Percentiles rank a stretch among this genome's conserved stretches.
These are phyloP conservation scores for Syzygium malaccense DNA, from an alignment of 441 rosid genomes.

Conservation along the genomic window DNA sequence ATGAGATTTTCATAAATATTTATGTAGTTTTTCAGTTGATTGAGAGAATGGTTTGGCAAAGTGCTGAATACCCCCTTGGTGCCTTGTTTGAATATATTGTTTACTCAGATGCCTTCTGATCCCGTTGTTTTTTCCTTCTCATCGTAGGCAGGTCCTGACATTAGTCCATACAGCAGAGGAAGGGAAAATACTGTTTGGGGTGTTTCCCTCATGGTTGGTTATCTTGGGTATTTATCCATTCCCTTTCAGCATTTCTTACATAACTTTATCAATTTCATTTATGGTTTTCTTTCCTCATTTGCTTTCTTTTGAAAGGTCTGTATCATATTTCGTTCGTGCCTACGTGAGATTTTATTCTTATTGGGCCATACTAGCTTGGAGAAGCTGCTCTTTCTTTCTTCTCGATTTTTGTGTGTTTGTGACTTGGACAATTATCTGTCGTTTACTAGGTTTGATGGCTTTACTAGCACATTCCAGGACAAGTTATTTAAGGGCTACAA, in stretches of 20 bases:
- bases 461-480: slow-evolving; percentile 98
- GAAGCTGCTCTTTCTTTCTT: background rate
- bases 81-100: background rate
- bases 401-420: background rate
- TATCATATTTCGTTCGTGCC: background rate
- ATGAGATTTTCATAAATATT: background rate
- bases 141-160: slow-evolving; percentile 70
- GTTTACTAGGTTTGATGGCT: slow-evolving; percentile 76
- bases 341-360: background rate
- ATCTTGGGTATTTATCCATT: slow-evolving; percentile 68
- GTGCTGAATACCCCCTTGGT: background rate
- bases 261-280: background rate
- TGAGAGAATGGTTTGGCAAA: background rate
- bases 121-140: background rate
- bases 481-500: slow-evolving; percentile 89
- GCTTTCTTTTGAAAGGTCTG: background rate
- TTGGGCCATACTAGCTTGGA: background rate
- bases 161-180: slow-evolving; percentile 79
- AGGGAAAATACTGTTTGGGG: slow-evolving; percentile 98
- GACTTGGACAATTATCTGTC: slow-evolving; percentile 1
- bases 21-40: background rate
- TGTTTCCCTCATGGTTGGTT: slow-evolving; percentile 81
- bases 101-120: background rate
- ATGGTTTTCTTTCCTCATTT: background rate
- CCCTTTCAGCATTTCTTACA: background rate